Evolutionary conservation across 2,329 filamentous ascomycete genomes (phyloP), one percentile per base, ranked within the genome.

Genomic region (Celoporthe dispersa): DNA sequence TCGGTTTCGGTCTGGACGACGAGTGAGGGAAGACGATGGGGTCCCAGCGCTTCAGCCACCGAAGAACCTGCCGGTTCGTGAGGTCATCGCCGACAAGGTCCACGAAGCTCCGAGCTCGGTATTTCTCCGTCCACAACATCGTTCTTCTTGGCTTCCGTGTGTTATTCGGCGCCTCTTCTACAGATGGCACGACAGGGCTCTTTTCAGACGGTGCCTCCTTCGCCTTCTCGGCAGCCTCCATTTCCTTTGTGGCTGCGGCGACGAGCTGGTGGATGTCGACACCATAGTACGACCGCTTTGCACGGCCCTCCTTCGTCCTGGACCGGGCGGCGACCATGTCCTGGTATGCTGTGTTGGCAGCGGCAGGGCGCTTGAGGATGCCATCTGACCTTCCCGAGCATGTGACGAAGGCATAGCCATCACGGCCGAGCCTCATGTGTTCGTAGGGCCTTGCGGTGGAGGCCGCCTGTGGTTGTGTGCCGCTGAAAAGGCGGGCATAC

Each of bases 1-100:
- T 75, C 51, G 84, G 76, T 73, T 87, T 93, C 19, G 86, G 82
- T 76, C 87, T 92, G 63, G 85, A 84, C 5, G 90, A 86, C 5
- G 90, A 86, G 16, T 92, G 90, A 0, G 95, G 95, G 74, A 98
- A 99, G 0, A 99, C 96, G 35, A 98, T 85, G 0, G 91, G 86
- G 78, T 99, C 96, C 96, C 96, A 99, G 25, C 87, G 87, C 82
- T 98, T 99, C 57, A 99, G 83, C 96, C 96, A 99, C 67, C 92
- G 90, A 68, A 99, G 83, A 5, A 99, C 95, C 71, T 91, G 87
- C 71, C 96, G 89, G 79, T 99, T 97, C 35, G 95, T 98, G 60
- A 94, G 87, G 78, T 99, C 96, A 75, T 99, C 96, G 37, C 97
- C 97, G 63, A 97, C 93, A 0, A 99, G 85, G 75, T 99, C 96